Evolutionary conservation across 2,329 filamentous ascomycete genomes (phyloP), one percentile per base, ranked within the genome.

Genomic region (Colletotrichum plurivorum): DNA sequence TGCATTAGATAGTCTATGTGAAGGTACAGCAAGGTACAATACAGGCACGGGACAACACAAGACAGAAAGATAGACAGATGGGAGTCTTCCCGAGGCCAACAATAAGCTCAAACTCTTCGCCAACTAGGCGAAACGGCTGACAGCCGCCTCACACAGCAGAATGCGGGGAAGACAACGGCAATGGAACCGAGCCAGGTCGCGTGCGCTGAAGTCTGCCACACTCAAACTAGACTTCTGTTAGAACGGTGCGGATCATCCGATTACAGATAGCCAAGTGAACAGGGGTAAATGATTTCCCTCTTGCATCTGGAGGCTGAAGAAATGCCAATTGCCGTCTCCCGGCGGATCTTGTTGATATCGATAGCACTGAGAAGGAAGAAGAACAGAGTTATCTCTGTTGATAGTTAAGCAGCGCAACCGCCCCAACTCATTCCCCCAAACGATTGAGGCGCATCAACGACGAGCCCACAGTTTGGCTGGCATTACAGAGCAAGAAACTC

Each of bases 71-170:
- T 36, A 9, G 31, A 62, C 16, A 13, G 39, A 61, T 61, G 36
- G 59, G 48, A 46, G 31, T 54, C 59, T 46, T 31, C 20, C 59
- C 25, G 59, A 54, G 9, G 49, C 22, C 41, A 46, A 46, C 41
- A 39, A 51, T 45, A 18, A 41, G 16, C 18, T 41, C 10, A 59
- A 45, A 22, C 18, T 25, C 18, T 22, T 46, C 51, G 46, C 57
- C 46, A 60, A 60, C 51, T 46, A 52, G 31, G 59, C 22, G 49
- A 36, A 45, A 62, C 59, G n/a, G 41, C n/a, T 62, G 39, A 54
- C 25, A 53, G 39, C 43, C 39, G 59, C 20, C 59, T 54, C 59
- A n/a, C 15, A 15, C 49, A 25, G 39, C 46, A n/a, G 49, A 46
- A 46, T 46, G 49, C 49, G 39, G 59, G 49, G 39, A 31, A 62